Conservation (phyloP, 1,139 yeast species). For the Blastobotrys malaysiensis region DNA sequence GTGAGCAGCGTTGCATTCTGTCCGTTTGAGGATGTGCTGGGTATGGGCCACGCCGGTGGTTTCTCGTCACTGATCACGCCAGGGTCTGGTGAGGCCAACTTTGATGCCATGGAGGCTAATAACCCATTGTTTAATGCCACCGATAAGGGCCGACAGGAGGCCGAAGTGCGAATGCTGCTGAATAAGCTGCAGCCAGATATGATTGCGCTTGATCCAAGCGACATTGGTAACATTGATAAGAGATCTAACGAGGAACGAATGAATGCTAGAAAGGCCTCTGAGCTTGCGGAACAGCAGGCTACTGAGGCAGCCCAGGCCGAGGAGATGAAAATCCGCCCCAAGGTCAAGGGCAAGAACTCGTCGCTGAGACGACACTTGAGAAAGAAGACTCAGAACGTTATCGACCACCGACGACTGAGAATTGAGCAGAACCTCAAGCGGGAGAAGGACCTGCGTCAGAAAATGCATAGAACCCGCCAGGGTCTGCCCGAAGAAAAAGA, state of each 20-base stretch:
- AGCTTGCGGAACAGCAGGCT: constrained; percentile 36
- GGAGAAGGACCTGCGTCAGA: constrained; percentile 70
- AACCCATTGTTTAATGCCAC: constrained; percentile 85
- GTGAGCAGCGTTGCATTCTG: constrained; percentile 67
- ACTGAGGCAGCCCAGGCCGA: constrained; percentile 33
- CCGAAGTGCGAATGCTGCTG: constrained; percentile 78
- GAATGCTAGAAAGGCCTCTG: constrained; percentile 44
- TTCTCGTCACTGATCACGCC: constrained; percentile 80
- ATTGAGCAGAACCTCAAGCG: constrained; percentile 68
- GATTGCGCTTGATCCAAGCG: constrained; percentile 83
- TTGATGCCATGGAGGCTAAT: constrained; percentile 86
- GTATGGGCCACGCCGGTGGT: constrained; percentile 79
- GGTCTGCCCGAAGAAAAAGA: constrained; percentile 19
- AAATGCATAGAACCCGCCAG: constrained; percentile 27
- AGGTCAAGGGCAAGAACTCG: constrained; percentile 72
- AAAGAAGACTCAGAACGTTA: constrained; percentile 79
- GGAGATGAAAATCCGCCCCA: constrained; percentile 28
- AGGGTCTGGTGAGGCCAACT: constrained; percentile 98
- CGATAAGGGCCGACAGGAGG: constrained; percentile 82
- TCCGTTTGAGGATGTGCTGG: constrained; percentile 93
- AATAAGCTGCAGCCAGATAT: constrained; percentile 91
- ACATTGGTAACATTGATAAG: constrained; percentile 78
- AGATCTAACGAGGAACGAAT: constrained; percentile 59
- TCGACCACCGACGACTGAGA: constrained; percentile 81
- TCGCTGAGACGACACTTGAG: constrained; percentile 74